A percentile compares a stretch with the other conserved stretches of the same genome.
phyloP scores from a whole-genome alignment of 768 basidiomycete genomes.

The Suillus subluteus region DNA sequence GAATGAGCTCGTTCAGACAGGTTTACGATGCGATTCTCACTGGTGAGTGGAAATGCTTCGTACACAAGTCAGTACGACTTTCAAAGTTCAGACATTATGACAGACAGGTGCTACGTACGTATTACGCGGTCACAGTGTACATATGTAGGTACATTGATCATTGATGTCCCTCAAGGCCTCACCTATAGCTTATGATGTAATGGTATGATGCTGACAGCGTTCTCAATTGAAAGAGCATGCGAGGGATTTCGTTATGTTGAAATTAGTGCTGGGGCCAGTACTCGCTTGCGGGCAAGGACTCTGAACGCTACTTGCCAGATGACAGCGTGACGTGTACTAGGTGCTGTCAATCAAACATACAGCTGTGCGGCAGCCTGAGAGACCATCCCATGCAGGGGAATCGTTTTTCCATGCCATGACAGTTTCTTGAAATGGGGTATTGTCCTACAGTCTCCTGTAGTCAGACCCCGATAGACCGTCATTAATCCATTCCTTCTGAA shows the following conservation, averaged over 20 bases:
- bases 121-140: too few relatives aligned
- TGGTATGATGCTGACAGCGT: background rate
- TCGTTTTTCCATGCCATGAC: background rate
- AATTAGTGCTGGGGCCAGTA: background rate
- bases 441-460: background rate
- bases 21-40: background rate
- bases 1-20: background rate
- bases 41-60: background rate
- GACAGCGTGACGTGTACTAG: background rate
- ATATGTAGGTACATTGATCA: background rate
- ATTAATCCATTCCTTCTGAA: background rate
- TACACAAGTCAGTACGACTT: background rate
- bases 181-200: background rate
- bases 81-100: background rate
- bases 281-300: background rate
- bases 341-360: background rate
- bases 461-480: too few relatives aligned
- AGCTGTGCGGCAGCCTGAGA: background rate
- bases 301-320: background rate
- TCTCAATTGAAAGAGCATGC: background rate
- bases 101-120: background rate
- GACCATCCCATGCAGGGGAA: background rate
- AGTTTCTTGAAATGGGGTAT: background rate
- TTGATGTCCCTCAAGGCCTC: background rate
- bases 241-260: background rate